phyloP scores from a whole-genome alignment of 2,329 filamentous ascomycete species.

The Microdochium nivale region DNA sequence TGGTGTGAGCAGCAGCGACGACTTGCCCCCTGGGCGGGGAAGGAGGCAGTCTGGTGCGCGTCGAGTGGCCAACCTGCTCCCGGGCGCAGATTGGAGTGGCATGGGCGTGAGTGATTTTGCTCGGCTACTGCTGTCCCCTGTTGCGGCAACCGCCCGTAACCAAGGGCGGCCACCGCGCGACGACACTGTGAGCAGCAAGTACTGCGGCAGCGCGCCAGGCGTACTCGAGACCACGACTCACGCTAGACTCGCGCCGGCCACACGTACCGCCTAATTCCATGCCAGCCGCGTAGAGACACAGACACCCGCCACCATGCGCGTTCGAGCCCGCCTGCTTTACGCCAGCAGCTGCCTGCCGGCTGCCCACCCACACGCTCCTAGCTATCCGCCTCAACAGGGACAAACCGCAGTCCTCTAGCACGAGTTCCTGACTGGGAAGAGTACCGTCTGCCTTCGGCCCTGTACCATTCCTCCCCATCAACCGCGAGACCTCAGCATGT shows the following conservation, averaged over 20 bases:
- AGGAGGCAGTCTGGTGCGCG: background rate
- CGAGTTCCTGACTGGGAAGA: background rate
- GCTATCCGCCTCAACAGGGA: background rate
- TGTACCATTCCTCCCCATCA: background rate
- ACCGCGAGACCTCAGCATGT: background rate
- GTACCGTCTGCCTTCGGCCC: background rate
- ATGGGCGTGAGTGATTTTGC: constrained; percentile 1
- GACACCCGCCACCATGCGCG: background rate
- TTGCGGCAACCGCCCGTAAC: background rate
- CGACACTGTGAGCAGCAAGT: background rate
- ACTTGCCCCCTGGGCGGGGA: background rate
- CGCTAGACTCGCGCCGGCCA: background rate
- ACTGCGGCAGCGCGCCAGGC: background rate
- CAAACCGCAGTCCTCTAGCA: background rate
- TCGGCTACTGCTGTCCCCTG: background rate
- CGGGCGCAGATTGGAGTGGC: background rate
- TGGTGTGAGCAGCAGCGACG: background rate
- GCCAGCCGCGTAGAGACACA: background rate
- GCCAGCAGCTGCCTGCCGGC: background rate
- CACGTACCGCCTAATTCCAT: background rate
- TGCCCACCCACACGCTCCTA: background rate
- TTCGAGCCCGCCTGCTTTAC: background rate
- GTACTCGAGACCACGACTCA: background rate
- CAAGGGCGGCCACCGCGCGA: background rate
- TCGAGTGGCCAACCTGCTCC: background rate